Conservation (phyloP, 1,139 yeast species). For the Meyerozyma carpophila region DNA sequence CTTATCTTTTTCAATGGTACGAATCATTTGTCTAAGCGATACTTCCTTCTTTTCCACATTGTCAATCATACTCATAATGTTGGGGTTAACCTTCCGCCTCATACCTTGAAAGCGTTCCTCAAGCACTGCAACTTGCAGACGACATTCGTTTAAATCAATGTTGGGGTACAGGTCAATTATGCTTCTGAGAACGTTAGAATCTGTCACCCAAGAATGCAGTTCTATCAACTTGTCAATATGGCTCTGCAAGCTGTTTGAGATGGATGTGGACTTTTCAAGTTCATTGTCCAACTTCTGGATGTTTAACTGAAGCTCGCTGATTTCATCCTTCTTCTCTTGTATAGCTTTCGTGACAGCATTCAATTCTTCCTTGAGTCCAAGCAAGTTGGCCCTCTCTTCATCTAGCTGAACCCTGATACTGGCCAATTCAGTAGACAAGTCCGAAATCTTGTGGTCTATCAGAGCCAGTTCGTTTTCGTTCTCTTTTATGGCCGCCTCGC, state of each 20-base stretch:
- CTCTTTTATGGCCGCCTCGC: constrained; percentile 32
- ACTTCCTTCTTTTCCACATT: constrained; percentile 86
- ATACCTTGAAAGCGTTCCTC: constrained; percentile 64
- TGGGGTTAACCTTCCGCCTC: constrained; percentile 79
- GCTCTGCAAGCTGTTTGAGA: constrained; percentile 34
- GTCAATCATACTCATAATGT: constrained; percentile 92
- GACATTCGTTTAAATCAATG: constrained; percentile 58
- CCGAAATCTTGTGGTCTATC: constrained; percentile 22
- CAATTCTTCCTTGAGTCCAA: constrained; percentile 77
- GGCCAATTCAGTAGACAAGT: constrained; percentile 24
- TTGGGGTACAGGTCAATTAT: constrained; percentile 56
- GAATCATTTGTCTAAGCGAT: constrained; percentile 73
- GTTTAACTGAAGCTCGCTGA: constrained; percentile 49
- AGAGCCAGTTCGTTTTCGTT: constrained; percentile 26
- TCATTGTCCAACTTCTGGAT: constrained; percentile 61
- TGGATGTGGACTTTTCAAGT: constrained; percentile 50
- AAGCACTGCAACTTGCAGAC: constrained; percentile 52
- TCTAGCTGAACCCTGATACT: constrained; percentile 44
- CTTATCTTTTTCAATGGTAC: constrained; percentile 87
- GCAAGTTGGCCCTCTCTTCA: constrained; percentile 55
- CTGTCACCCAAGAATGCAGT: constrained; percentile 71
- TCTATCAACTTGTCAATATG: constrained; percentile 46
- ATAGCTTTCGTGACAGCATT: constrained; percentile 54
- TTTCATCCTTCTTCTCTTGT: constrained; percentile 44
- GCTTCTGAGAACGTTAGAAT: constrained; percentile 49